Conservation (phyloP, 768 basidiomycete genomes). For the Collybia mongolica region DNA sequence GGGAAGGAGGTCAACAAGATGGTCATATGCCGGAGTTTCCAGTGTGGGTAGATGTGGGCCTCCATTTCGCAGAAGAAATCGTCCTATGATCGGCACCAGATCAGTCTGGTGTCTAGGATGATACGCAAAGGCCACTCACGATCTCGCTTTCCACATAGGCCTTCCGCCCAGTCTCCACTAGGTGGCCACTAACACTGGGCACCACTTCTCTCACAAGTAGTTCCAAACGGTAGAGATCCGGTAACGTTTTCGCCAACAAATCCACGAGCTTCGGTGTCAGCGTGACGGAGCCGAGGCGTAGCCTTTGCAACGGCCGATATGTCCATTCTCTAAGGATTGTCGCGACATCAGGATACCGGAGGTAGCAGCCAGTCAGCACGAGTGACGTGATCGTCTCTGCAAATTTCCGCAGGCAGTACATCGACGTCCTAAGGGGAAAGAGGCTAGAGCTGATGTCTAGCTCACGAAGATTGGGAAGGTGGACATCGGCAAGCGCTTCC, state of each 20-base stretch:
- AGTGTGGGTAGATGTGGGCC: conserved; percentile 24
- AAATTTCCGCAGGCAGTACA: conserved; percentile 42
- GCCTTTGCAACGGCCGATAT: conserved; percentile 21
- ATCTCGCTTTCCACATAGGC: conserved; percentile 22
- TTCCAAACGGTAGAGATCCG: conserved; percentile 32
- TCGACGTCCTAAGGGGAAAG: conserved; percentile 36
- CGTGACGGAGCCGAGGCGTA: conserved; percentile 38
- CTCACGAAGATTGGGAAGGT: conserved; percentile 18
- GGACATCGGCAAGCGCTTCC: conserved; percentile 23
- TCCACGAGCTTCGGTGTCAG: conserved; percentile 43
- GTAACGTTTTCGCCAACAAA: conserved; percentile 35
- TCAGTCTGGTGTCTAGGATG: not conserved
- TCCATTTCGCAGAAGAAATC: conserved; percentile 34
- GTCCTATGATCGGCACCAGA: conserved; percentile 18
- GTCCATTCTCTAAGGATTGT: conserved; percentile 24
- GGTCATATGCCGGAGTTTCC: conserved; percentile 30
- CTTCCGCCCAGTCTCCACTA: conserved; percentile 6
- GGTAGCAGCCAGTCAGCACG: conserved; percentile 38
- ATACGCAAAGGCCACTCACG: conserved; percentile 14
- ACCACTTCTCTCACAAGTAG: conserved; percentile 38
- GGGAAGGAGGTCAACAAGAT: conserved; percentile 31
- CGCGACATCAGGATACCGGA: conserved; percentile 33
- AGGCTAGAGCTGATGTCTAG: conserved; percentile 15
- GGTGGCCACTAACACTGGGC: conserved; percentile 20
- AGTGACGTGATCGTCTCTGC: conserved; percentile 30